Evolutionary conservation across 2,329 filamentous ascomycete genomes (phyloP), one percentile per base, ranked within the genome.

Genomic region (Colletotrichum sp.): DNA sequence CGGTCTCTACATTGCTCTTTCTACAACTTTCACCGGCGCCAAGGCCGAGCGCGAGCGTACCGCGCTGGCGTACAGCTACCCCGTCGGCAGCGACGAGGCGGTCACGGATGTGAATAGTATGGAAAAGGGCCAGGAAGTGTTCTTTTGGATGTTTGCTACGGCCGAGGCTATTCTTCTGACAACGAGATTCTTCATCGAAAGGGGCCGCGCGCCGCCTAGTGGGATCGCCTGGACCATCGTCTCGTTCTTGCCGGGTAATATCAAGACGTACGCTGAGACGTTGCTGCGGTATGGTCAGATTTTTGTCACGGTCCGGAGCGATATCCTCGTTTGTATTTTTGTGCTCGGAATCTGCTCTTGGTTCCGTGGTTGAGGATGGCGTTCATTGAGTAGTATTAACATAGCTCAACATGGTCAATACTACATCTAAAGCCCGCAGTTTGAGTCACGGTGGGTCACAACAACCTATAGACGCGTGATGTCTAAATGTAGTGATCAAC

Each of bases 91-190:
- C 49, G 79, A 82, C 15, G 82, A 81, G 62, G 78, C 81, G 64
- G 68, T 85, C 26, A n/a, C 63, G n/a, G 64, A 72, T 55, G 49
- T 77, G n/a, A 66, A 80, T 74, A 77, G 82, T 71, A 79, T 86
- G 69, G 83, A 83, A 68, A 81, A 82, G 72, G 81, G 84, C 39
- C 82, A 87, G 55, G 87, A 87, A 62, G 88, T 89, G 77, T 93
- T 96, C 84, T 96, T 96, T 84, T 95, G 93, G 87, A 89, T 94
- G n/a, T 97, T 96, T 82, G 93, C 94, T 7, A 95, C 94, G 1
- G 93, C 92, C 36, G 94, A 97, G 86, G 89, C 95, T 13, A 82
- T 95, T 69, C 87, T 96, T 78, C 91, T 96, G 78, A 93, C 92
- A 2, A 92, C 91, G 34, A 88, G 94, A 28, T 95, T 93, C 82